Percentiles rank a stretch among this genome's conserved stretches.
Conservation (phyloP, 345 rosid genomes). For the Lepidium aucheri region DNA sequence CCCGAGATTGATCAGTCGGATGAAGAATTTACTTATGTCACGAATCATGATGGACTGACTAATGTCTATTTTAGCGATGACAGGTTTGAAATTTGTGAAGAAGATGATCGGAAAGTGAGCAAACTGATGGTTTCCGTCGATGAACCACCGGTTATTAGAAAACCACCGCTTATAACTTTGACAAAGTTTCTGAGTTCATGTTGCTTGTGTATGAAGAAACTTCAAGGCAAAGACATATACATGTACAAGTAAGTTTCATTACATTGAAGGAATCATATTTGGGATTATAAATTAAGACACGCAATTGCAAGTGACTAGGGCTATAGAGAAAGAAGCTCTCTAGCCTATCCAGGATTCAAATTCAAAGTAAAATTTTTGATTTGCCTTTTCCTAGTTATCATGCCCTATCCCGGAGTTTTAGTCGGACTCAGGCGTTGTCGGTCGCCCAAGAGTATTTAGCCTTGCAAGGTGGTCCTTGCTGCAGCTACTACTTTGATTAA, state of each 20-base stretch:
- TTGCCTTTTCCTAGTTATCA: too few relatives aligned
- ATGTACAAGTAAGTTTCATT: conserved; percentile 65
- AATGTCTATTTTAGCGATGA: conserved; percentile 36
- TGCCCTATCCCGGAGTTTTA: too few relatives aligned
- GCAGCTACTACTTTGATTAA: too few relatives aligned
- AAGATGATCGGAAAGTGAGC: not conserved
- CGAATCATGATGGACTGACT: conserved; percentile 37
- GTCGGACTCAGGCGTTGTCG: too few relatives aligned
- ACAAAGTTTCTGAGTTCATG: conserved; percentile 48
- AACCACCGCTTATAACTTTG: not conserved
- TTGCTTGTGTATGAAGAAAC: conserved; percentile 56
- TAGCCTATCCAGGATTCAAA: too few relatives aligned
- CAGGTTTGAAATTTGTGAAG: conserved; percentile 17
- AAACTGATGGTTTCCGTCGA: not conserved
- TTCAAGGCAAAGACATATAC: conserved; percentile 65
- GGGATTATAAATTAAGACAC: too few relatives aligned
- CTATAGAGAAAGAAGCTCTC: too few relatives aligned
- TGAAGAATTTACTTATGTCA: conserved; percentile 65
- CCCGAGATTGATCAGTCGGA: conserved; percentile 33
- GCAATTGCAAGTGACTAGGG: too few relatives aligned
- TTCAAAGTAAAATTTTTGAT: too few relatives aligned
- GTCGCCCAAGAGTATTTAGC: too few relatives aligned
- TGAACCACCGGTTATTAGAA: conserved; percentile 21
- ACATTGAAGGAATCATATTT: too few relatives aligned
- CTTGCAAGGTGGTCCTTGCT: too few relatives aligned